Base-by-base conservation (phyloP, 2,329 filamentous ascomycete species). In the Falciphora oryzae region DNA sequence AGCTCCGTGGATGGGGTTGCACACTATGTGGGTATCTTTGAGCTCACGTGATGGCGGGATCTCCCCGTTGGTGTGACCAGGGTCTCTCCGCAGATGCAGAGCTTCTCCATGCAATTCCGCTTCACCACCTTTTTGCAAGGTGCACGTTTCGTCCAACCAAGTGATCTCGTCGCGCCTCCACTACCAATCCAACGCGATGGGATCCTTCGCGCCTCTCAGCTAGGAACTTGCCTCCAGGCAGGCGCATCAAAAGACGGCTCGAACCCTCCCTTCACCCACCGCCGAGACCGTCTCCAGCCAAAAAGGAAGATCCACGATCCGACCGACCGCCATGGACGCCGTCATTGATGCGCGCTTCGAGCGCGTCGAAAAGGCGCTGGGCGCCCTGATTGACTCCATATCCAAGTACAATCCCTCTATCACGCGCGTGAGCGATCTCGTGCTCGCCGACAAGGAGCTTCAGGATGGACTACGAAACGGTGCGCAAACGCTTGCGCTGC, bases 381-480 rank as follows among this genome's bases (percentile, higher is more conserved):
- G 84, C 16, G 86, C 80, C 32, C 80, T 96, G 44, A 88, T 93
- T 69, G 90, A 93, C 73, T 93, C 91, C 0, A 89, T 96, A 67
- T 83, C 90, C 7, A 90, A 92, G 68, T 94, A 93, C 77, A 92
- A 93, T 71, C 91, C 92, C 0, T 91, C 89, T 8, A 79, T 85
- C 5, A 76, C 81, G 50, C 85, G 88, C 31, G 90, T 89, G 7
- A 79, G 85, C 65, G 89, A 93, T 68, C 85, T 96, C 13, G 80
- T 90, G 25, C 79, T 81, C 10, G 91, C 91, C 29, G 90, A 96
- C 72, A 79, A 82, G 57, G 85, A 89, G 66, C 82, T 96, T 59
- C 83, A 80, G 69, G 79, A 82, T 68, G 86, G 89, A 5, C 80
- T 96, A 3, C 82, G 88, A 69, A 80, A 89, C 74, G 78, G 90